Percentiles rank a stretch among this genome's conserved stretches.
These are phyloP conservation scores for Thraustochytrium sp. DNA, from an alignment of 352 stramenopile genomes.

Conservation along the genomic window DNA sequence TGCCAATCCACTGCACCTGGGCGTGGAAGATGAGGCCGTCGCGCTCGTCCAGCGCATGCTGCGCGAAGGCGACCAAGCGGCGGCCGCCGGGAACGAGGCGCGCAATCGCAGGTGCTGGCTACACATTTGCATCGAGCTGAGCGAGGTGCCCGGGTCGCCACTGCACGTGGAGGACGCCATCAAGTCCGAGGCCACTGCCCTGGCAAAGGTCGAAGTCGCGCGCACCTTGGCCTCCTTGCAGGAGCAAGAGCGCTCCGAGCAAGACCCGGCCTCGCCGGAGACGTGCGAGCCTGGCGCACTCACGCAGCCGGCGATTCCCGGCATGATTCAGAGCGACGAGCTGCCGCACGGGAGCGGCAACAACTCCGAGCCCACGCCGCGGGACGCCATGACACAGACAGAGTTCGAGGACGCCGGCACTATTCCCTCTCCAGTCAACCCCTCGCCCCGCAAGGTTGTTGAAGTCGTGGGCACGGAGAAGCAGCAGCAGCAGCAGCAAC, in stretches of 20 bases:
- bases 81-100: neutral
- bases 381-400: neutral
- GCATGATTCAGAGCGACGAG: too few relatives aligned
- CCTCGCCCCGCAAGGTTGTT: too few relatives aligned
- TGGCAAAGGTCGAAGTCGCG: neutral
- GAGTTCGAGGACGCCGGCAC: too few relatives aligned
- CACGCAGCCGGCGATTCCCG: neutral
- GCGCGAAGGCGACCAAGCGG: neutral
- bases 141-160: neutral
- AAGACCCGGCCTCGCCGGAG: neutral
- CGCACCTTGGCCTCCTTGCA: too few relatives aligned
- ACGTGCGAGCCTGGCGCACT: neutral
- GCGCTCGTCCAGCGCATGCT: neutral
- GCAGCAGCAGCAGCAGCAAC: too few relatives aligned
- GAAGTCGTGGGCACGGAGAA: too few relatives aligned
- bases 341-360: too few relatives aligned
- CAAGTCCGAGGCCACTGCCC: neutral
- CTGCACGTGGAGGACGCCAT: neutral
- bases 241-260: too few relatives aligned
- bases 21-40: constrained; percentile 2
- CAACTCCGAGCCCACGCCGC: neutral
- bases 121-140: constrained; percentile 30
- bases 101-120: neutral
- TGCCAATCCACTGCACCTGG: constrained; percentile 18
- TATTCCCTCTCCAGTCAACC: too few relatives aligned